phyloP scores from a whole-genome alignment of 176 grass and related monocot species.

The Cenchrus americanus region DNA sequence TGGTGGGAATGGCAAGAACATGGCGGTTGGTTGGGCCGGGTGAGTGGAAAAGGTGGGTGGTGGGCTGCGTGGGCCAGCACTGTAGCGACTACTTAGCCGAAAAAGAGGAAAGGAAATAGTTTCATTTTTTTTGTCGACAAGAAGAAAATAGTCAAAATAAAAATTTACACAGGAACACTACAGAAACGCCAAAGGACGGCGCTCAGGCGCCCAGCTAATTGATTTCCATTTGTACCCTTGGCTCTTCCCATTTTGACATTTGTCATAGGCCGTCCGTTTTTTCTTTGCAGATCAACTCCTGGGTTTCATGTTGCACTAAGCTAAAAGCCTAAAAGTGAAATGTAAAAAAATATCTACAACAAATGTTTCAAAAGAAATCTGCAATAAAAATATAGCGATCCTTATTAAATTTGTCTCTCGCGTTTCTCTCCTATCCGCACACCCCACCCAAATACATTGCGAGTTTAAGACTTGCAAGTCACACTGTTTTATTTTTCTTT shows the following conservation, averaged over 20 bases:
- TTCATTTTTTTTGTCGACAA: neutral
- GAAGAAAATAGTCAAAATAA: neutral
- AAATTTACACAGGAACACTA: neutral
- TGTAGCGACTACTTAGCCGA: neutral
- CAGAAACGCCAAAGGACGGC: too few relatives aligned
- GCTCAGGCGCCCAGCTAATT: neutral
- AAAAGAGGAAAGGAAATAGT: neutral
- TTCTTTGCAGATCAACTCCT: neutral
- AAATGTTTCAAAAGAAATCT: too few relatives aligned
- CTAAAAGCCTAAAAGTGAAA: too few relatives aligned
- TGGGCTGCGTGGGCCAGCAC: neutral
- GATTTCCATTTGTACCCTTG: neutral
- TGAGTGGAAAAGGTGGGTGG: neutral
- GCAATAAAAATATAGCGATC: too few relatives aligned
- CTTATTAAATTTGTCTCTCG: too few relatives aligned
- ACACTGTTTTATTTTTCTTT: too few relatives aligned
- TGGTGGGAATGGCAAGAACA: neutral
- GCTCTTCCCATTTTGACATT: neutral
- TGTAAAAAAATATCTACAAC: too few relatives aligned
- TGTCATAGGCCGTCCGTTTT: neutral
- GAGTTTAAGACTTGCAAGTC: too few relatives aligned
- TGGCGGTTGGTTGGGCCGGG: constrained; percentile 11
- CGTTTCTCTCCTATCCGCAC: too few relatives aligned
- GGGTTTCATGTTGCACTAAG: neutral
- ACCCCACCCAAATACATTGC: too few relatives aligned